Percentiles rank a stretch among this genome's conserved stretches.
These are phyloP conservation scores for Pichia sp. DNA, from an alignment of 1,139 yeast genomes.

Conservation along the genomic window DNA sequence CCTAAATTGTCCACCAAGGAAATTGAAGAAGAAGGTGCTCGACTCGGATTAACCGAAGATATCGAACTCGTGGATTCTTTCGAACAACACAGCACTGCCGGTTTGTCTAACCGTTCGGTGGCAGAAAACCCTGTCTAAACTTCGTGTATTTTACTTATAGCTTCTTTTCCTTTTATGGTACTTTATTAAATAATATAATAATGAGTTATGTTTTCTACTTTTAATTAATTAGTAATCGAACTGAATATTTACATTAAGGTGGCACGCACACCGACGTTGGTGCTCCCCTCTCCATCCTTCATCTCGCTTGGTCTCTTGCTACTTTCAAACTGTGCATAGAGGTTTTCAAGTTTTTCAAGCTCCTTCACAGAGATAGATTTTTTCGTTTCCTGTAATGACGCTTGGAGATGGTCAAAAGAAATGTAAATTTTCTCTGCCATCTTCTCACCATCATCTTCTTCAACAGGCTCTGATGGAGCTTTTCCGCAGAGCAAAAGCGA, in stretches of 20 bases:
- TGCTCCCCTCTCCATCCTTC: constrained; percentile 83
- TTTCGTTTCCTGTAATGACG: constrained; percentile 70
- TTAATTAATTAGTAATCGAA: not conserved
- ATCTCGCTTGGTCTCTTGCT: constrained; percentile 80
- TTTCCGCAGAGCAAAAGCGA: not conserved
- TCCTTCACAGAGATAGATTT: constrained; percentile 82
- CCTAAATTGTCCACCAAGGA: constrained; percentile 44
- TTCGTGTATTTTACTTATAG: not conserved
- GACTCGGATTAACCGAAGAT: constrained; percentile 45
- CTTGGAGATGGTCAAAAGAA: constrained; percentile 50
- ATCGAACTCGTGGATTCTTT: constrained; percentile 22
- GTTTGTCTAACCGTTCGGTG: not conserved
- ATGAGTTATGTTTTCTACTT: not conserved
- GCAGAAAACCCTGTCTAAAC: not conserved
- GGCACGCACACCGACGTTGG: constrained; percentile 80
- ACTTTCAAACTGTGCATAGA: constrained; percentile 66
- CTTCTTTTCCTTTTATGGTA: not conserved
- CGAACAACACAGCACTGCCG: not conserved
- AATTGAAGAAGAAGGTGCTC: constrained; percentile 45
- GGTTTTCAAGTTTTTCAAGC: constrained; percentile 52
- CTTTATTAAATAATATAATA: not conserved
- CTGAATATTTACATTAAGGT: constrained; percentile 28
- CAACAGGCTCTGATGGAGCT: not conserved
- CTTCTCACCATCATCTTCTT: not conserved
- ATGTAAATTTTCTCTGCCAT: constrained; percentile 36